These are phyloP conservation scores for Trichophaea hybrida DNA, from an alignment of 2,329 filamentous ascomycete genomes.

Conservation along the genomic window DNA sequence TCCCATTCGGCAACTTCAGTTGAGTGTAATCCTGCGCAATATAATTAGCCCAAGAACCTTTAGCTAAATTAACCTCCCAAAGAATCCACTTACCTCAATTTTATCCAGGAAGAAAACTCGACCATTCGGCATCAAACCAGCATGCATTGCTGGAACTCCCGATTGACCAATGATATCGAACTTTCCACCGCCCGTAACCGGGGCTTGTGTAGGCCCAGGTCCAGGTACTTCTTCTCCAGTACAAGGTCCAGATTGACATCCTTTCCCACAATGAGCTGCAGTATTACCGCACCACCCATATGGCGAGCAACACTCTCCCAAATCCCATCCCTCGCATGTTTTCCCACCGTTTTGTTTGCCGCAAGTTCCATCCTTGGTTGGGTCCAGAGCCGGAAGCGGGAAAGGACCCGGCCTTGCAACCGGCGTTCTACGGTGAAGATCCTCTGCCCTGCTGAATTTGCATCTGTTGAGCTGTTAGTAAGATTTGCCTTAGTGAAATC, in stretches of 20 bases:
- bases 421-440: neutral
- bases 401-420: neutral
- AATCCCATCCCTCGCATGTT: constrained; percentile 40
- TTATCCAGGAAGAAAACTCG: constrained; percentile 49
- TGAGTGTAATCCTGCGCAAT: constrained; percentile 41
- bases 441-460: neutral
- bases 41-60: too few species aligned
- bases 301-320: constrained; percentile 42
- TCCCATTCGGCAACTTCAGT: constrained; percentile 39
- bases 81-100: constrained; percentile 33
- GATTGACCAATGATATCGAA: constrained; percentile 41
- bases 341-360: constrained; percentile 37
- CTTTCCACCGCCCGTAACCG: constrained; percentile 26
- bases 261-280: constrained; percentile 41
- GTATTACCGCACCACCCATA: constrained; percentile 41
- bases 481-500: neutral
- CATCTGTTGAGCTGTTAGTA: neutral
- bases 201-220: constrained; percentile 31
- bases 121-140: constrained; percentile 45
- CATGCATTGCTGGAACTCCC: constrained; percentile 51
- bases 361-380: constrained; percentile 41
- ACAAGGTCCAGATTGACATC: constrained; percentile 44
- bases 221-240: constrained; percentile 35
- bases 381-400: constrained; percentile 25
- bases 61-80: too few species aligned